These are phyloP conservation scores for Ganoderma meredithae DNA, from an alignment of 1,284 basidiomycete species.

Conservation along the genomic window DNA sequence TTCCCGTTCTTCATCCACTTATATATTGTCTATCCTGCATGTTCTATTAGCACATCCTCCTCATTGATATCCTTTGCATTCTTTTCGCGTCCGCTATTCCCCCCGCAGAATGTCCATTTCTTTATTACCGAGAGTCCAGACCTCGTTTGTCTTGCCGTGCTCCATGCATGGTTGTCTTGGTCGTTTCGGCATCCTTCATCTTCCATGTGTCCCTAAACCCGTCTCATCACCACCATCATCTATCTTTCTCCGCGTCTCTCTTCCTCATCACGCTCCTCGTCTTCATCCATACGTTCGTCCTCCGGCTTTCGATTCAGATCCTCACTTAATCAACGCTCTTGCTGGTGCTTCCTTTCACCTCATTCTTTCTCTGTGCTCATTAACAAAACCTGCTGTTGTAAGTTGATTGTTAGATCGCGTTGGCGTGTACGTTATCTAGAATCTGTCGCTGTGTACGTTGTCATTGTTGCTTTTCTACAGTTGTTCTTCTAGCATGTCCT, in stretches of 20 bases:
- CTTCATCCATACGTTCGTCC: not conserved
- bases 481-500: not conserved
- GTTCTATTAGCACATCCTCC: not conserved
- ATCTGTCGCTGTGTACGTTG: constrained; percentile 3
- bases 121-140: not conserved
- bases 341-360: not conserved
- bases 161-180: not conserved
- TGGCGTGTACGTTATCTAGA: constrained; percentile 4
- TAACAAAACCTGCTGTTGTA: constrained; percentile 1
- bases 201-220: not conserved
- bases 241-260: not conserved
- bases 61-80: not conserved
- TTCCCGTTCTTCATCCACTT: not conserved
- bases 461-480: not conserved
- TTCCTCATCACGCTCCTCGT: not conserved
- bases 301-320: not conserved
- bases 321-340: not conserved
- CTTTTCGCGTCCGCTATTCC: not conserved
- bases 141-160: not conserved
- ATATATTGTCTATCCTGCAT: constrained; percentile 3
- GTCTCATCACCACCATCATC: not conserved
- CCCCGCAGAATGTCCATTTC: not conserved
- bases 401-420: constrained; percentile 1
- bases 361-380: not conserved
- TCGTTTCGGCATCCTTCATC: not conserved